Percentiles rank a stretch among this genome's conserved stretches.
phyloP scores from a whole-genome alignment of 192 early-diverging fungal genomes.

The Coemansia sp. region DNA sequence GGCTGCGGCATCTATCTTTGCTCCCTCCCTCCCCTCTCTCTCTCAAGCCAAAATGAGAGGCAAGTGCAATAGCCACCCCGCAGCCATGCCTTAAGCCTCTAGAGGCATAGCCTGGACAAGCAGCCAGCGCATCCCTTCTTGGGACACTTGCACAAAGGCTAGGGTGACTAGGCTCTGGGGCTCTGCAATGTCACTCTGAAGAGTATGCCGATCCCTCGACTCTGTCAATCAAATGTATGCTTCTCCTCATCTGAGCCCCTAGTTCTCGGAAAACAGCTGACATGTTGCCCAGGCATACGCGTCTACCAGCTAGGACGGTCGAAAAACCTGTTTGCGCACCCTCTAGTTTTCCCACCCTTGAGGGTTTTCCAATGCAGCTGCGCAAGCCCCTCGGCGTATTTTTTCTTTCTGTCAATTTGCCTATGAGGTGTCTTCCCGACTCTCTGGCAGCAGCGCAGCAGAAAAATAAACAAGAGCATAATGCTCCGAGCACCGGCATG shows the following conservation, averaged over 20 bases:
- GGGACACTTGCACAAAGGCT: neutral
- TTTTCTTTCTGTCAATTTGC: neutral
- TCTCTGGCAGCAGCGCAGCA: neutral
- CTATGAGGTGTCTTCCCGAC: conserved; percentile 2
- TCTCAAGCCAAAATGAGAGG: neutral
- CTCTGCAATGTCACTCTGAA: conserved; percentile 5
- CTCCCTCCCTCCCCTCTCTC: neutral
- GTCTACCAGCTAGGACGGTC: neutral
- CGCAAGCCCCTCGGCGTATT: conserved; percentile 1
- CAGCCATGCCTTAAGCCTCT: neutral
- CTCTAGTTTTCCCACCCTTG: neutral
- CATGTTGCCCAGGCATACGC: neutral
- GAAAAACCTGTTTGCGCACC: neutral
- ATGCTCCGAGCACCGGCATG: conserved; percentile 3
- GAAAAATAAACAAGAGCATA: neutral
- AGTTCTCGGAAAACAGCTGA: neutral
- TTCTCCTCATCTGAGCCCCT: neutral
- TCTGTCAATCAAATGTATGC: conserved; percentile 2
- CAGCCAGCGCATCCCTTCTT: neutral
- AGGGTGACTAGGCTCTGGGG: neutral
- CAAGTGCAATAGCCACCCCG: neutral
- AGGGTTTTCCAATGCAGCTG: conserved; percentile 1
- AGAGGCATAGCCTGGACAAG: neutral
- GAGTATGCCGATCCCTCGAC: conserved; percentile 3
- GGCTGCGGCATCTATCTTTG: conserved; percentile 2